Base-by-base conservation (phyloP, 768 basidiomycete genomes). In the Neoboletus subvelutipes region DNA sequence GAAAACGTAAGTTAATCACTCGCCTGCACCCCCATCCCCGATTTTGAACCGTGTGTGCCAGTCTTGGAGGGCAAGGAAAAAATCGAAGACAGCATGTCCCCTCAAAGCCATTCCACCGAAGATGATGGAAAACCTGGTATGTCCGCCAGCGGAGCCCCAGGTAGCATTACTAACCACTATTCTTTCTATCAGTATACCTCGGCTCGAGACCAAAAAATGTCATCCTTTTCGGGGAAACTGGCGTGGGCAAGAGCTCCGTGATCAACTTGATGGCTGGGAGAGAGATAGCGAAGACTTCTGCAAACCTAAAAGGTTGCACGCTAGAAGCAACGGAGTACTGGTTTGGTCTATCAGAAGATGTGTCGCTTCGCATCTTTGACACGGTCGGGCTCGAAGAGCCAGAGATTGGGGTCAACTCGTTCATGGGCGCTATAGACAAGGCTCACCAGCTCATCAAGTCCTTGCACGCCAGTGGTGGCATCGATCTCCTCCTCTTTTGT, bases 401-500 rank as follows among this genome's bases (percentile, higher is more conserved):
- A 17, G 52, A 62, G 6, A 50, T 53, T 17, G 50, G 46, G 3
- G 2, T 47, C 47, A 37, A 52, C 43, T 12, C 40, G 7, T 55
- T 58, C 26, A 58, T 22, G 33, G 42, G 43, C 2, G 50, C 61
- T 18, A 57, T 63, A 36, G 50, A 47, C 18, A 63, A 63, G 8
- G 61, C 62, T 0, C 29, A 64, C 7, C 1, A 40, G 26, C 58
- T 64, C 18, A 5, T 64, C 11, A n/a, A 29, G 10, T 36, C 43
- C 26, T 12, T 64, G 7, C 43, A 50, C 6, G 0, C 39, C 8
- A 31, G 39, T 0, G 62, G 63, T 18, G 63, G 62, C 10, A 37
- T 64, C 36, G 54, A 64, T 20, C 57, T 64, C 28, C 54, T 64
- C 18, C 34, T 64, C 2, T 64, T 64, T 46, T 64, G 63, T 39